phyloP scores from a whole-genome alignment of 306 rosid species.

The Rosa persica region DNA sequence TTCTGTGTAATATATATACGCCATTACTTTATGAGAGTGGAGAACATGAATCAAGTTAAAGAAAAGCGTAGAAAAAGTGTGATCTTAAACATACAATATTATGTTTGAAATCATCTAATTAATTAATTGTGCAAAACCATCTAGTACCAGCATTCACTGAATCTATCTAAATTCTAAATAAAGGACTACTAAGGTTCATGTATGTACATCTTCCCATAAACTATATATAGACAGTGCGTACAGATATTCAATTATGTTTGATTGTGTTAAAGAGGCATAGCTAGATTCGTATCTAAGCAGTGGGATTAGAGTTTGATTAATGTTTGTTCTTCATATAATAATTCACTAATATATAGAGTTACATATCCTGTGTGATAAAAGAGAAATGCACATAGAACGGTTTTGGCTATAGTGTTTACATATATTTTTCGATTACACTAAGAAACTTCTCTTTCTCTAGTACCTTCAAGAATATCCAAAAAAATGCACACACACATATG shows the following conservation, averaged over 20 bases:
- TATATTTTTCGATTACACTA: too few relatives aligned
- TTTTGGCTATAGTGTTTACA: too few relatives aligned
- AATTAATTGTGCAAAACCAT: not conserved
- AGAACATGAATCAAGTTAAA: not conserved
- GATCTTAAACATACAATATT: not conserved
- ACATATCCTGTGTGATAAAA: too few relatives aligned
- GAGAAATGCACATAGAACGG: too few relatives aligned
- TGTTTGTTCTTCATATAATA: not conserved
- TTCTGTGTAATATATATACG: not conserved
- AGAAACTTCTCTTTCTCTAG: too few relatives aligned
- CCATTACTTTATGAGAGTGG: not conserved
- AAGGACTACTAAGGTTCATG: constrained; percentile 3
- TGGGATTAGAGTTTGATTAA: not conserved
- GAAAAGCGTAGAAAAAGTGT: not conserved
- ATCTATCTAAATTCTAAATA: not conserved
- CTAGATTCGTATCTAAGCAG: constrained; percentile 15
- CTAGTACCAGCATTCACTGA: not conserved
- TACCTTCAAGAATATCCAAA: too few relatives aligned
- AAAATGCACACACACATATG: too few relatives aligned
- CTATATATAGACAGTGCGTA: not conserved
- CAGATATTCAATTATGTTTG: constrained; percentile 12
- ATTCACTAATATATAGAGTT: not conserved
- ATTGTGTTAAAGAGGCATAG: constrained; percentile 6
- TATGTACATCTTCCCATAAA: not conserved
- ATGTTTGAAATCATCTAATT: not conserved